These are phyloP conservation scores for Eurotiales sp. DNA, from an alignment of 2,329 filamentous ascomycete genomes.

Conservation along the genomic window DNA sequence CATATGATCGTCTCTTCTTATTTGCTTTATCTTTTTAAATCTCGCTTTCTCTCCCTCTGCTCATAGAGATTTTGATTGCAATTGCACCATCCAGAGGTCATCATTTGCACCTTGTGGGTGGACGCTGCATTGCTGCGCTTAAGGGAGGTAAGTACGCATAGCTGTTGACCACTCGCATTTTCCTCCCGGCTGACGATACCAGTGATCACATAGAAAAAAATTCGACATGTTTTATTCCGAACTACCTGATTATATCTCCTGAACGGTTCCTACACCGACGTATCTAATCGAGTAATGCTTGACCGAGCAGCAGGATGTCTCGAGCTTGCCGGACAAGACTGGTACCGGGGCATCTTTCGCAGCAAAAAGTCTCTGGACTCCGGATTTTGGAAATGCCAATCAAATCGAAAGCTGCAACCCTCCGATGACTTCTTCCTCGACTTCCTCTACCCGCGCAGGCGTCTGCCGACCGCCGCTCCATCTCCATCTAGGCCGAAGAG, in stretches of 20 bases:
- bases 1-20: too few species aligned
- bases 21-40: not conserved
- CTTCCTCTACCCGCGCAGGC: slow-evolving; percentile 37
- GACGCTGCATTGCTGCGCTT: too few species aligned
- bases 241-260: not conserved
- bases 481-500: slow-evolving; percentile 21
- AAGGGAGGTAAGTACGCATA: slow-evolving; percentile 1
- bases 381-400: slow-evolving; percentile 33
- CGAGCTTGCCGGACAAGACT: slow-evolving; percentile 47
- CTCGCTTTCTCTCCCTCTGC: not conserved
- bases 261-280: not conserved
- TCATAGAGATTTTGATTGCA: too few species aligned
- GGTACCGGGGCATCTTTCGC: slow-evolving; percentile 37
- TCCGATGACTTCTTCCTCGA: slow-evolving; percentile 29
- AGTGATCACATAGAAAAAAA: not conserved
- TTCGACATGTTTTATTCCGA: slow-evolving; percentile 2
- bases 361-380: slow-evolving; percentile 32
- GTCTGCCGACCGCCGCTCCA: slow-evolving; percentile 22
- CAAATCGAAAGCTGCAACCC: slow-evolving; percentile 14
- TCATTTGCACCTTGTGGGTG: too few species aligned
- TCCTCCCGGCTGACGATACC: not conserved
- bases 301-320: slow-evolving; percentile 49
- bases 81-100: too few species aligned
- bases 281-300: slow-evolving; percentile 42
- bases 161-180: not conserved